phyloP scores from a whole-genome alignment of 352 stramenopile species.

The Globisporangium lucens region DNA sequence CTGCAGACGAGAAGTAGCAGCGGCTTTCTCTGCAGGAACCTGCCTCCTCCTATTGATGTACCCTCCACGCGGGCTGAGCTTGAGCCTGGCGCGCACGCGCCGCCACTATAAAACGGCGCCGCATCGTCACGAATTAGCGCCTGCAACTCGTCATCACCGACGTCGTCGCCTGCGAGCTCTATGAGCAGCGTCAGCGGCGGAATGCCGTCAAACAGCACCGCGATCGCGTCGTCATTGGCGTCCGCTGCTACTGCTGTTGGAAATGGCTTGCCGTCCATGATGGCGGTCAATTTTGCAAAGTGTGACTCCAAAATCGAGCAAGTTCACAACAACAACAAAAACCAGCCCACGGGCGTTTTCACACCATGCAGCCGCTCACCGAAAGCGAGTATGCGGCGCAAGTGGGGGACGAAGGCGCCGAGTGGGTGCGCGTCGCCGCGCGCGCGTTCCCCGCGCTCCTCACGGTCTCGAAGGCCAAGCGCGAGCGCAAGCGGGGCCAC shows the following conservation, averaged over 20 bases:
- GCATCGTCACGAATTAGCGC: neutral
- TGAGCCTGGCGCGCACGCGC: no score
- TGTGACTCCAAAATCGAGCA: neutral
- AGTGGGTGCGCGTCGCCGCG: slow-evolving; percentile 59
- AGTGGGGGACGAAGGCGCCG: slow-evolving; percentile 1
- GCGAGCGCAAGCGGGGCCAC: slow-evolving; percentile 37
- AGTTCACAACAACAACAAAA: neutral
- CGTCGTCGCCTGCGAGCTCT: neutral
- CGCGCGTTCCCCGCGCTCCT: slow-evolving; percentile 36
- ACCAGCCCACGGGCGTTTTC: no score
- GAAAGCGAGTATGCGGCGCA: slow-evolving; percentile 9
- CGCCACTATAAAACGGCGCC: neutral
- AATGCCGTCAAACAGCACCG: neutral
- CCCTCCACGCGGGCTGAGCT: neutral
- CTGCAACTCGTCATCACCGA: neutral
- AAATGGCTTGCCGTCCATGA: neutral
- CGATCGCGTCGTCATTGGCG: neutral
- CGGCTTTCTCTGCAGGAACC: neutral
- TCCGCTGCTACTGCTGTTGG: neutral
- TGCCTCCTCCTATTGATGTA: neutral
- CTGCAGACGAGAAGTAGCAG: neutral
- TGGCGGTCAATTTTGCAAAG: neutral
- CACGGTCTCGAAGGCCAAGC: slow-evolving; percentile 67
- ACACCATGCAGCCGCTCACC: neutral
- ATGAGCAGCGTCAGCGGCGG: neutral